Conservation (phyloP, 2,329 filamentous ascomycete genomes). For the Plectosphaerella cucumerina region DNA sequence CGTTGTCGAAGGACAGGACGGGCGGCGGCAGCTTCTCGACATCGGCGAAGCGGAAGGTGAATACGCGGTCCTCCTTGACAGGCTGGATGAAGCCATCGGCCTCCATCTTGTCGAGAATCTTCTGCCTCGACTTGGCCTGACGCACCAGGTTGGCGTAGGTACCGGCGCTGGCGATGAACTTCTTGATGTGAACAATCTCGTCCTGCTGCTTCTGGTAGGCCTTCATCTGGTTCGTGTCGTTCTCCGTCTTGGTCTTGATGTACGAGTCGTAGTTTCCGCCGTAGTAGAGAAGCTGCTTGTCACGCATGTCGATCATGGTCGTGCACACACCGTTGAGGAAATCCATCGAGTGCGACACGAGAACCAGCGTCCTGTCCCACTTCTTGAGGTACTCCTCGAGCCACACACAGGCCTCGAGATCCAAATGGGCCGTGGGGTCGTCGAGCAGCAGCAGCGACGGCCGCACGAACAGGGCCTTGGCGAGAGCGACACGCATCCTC, state of each 20-base stretch:
- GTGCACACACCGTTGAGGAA: constrained; percentile 99
- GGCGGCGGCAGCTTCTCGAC: constrained; percentile 99
- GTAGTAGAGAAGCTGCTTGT: constrained; percentile 88
- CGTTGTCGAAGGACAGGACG: constrained; percentile 92
- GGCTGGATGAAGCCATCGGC: constrained; percentile 97
- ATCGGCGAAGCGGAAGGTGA: constrained; percentile 97
- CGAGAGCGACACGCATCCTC: constrained; percentile 98
- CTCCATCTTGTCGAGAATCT: constrained; percentile 99
- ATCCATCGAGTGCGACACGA: constrained; percentile 97
- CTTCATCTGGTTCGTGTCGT: constrained; percentile 98
- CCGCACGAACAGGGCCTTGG: constrained; percentile 97
- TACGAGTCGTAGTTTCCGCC: constrained; percentile 99
- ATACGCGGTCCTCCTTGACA: constrained; percentile 78
- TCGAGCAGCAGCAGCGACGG: constrained; percentile 93
- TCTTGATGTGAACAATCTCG: constrained; percentile 99
- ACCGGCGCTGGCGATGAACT: constrained; percentile 99
- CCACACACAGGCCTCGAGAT: constrained; percentile 99
- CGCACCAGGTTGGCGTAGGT: constrained; percentile 99
- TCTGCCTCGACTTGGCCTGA: constrained; percentile 98
- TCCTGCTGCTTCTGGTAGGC: constrained; percentile 99
- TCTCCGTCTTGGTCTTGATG: constrained; percentile 87
- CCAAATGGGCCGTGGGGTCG: constrained; percentile 97
- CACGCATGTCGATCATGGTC: constrained; percentile 98
- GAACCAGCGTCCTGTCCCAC: constrained; percentile 94
- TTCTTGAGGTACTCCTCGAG: constrained; percentile 99